Evolutionary conservation across 2,329 filamentous ascomycete genomes (phyloP), one percentile per base, ranked within the genome.

Genomic region (Fusarium annulatum): DNA sequence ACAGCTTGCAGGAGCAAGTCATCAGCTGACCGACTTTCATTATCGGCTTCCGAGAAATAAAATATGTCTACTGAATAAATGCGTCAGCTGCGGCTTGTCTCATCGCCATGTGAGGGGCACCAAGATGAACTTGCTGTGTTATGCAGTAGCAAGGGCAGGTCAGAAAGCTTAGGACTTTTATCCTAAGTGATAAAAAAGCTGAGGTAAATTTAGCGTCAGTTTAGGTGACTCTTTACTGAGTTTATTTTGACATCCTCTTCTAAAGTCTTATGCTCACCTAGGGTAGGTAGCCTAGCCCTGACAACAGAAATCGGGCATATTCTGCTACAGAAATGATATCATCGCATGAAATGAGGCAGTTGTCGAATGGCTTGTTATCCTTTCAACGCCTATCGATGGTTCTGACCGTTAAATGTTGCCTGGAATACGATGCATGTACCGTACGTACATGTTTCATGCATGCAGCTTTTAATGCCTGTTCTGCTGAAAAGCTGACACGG

Each of bases 351-450:
- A 18, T 33, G 28, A 34, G 38, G 49, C 36, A 30, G 28, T 9
- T 42, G 8, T 28, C 7, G 18, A 55, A 60, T 16, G 58, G 48
- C 18, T 39, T 42, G 26, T 56, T 56, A 56, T 61, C 28, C 58
- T 56, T 42, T 56, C 34, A 53, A 56, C 48, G 46, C 46, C n/a
- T 26, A 41, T 41, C 36, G 23, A 42, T 39, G 21, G 26, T 14
- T 7, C 18, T 5, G 19, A 14, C 36, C 38, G 38, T 36, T 61
- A 15, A 45, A 42, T 30, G 59, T 57, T 61, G 59, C 49, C 38
- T 57, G 59, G 59, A 61, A 61, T 43, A 61, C 59, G 38, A 61
- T n/a, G 36, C 34, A 55, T 41, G 51, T n/a, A n/a, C 19, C 11
- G 26, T n/a, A 15, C 11, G 19, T 9, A n/a, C 36, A 21, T 61